Base-by-base conservation (phyloP, 2,329 filamentous ascomycete genomes). In the Paecilomyces sp. region DNA sequence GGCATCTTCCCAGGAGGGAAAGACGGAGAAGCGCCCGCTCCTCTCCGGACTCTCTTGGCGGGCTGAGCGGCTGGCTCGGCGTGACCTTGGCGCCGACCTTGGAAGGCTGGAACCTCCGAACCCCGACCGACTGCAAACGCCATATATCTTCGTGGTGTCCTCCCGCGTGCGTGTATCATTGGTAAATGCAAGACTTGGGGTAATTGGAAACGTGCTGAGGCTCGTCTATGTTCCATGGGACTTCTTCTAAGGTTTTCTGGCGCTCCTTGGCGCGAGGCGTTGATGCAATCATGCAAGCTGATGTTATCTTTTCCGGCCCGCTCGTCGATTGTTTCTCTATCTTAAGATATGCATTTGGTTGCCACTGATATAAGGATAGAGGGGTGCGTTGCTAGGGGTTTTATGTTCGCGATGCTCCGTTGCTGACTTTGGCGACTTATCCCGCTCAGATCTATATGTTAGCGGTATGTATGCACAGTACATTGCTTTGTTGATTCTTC, bases 11-110 rank as follows among this genome's bases (percentile, higher is more conserved):
- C 4, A 6, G n/a, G 5, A 25, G 15, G 54, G 54, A 36, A 28
- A 30, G 28, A 31, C 2, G 6, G 1, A 30, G 6, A 15, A 54
- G 22, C 18, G 30, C 28, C 54, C 41, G 15, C 31, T 34, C 9
- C 58, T 57, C 54, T 57, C 57, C 30, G 33, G 50, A 22, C 55
- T 56, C 6, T 8, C 50, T 54, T 31, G 41, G 41, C 41, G 41
- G 18, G 41, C 15, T 15, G 41, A 47, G 41, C 41, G 41, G 41
- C 41, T n/a, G 41, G 41, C 41, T 47, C n/a, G 41, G 41, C 41
- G n/a, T 47, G 13, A 13, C 12, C 31, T 55, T 55, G 31, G 54
- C 18, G 4, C 54, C 24, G 54, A 28, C 12, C n/a, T 2, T 15
- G 31, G 31, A 33, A 33, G 11, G 9, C 33, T 9, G 41, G n/a